These are phyloP conservation scores for Chondrostereum purpureum DNA, from an alignment of 1,284 basidiomycete genomes.

Conservation along the genomic window DNA sequence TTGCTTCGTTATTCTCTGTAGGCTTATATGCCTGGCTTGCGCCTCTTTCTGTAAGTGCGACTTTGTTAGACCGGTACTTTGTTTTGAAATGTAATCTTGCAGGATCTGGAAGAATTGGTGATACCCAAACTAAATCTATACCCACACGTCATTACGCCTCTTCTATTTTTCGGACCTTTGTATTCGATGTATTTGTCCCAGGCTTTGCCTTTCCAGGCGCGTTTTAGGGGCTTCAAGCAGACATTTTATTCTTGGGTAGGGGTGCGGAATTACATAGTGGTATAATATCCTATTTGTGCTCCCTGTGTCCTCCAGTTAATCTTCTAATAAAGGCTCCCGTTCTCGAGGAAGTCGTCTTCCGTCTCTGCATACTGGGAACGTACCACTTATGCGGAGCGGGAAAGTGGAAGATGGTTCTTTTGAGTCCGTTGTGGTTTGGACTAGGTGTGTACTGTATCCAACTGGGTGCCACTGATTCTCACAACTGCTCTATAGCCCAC, in stretches of 20 bases:
- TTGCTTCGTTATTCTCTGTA: conserved; percentile 49
- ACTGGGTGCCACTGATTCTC: conserved; percentile 2
- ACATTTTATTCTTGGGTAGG: conserved; percentile 50
- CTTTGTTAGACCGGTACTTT: conserved; percentile 4
- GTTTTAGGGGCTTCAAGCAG: conserved; percentile 40
- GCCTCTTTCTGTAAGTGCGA: not conserved
- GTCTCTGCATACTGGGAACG: conserved; percentile 75
- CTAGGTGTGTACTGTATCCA: conserved; percentile 49
- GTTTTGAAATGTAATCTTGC: conserved; percentile 10
- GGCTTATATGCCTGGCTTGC: conserved; percentile 27
- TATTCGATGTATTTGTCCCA: conserved; percentile 54
- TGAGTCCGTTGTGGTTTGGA: conserved; percentile 85
- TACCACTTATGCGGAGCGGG: conserved; percentile 66
- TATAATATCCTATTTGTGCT: no score
- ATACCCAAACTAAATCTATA: conserved; percentile 14
- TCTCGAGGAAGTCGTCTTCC: conserved; percentile 91
- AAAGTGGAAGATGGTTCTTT: conserved; percentile 59
- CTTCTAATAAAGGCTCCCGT: conserved; percentile 68
- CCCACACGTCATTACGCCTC: conserved; percentile 67
- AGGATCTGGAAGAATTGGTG: conserved; percentile 22
- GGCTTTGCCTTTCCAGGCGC: conserved; percentile 57
- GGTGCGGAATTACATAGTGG: conserved; percentile 73
- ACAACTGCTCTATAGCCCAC: conserved; percentile 64
- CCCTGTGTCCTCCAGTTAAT: no score
- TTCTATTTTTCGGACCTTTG: conserved; percentile 82